Conservation (phyloP, 129 eudicot species). For the Chrysanthemum seticuspe region DNA sequence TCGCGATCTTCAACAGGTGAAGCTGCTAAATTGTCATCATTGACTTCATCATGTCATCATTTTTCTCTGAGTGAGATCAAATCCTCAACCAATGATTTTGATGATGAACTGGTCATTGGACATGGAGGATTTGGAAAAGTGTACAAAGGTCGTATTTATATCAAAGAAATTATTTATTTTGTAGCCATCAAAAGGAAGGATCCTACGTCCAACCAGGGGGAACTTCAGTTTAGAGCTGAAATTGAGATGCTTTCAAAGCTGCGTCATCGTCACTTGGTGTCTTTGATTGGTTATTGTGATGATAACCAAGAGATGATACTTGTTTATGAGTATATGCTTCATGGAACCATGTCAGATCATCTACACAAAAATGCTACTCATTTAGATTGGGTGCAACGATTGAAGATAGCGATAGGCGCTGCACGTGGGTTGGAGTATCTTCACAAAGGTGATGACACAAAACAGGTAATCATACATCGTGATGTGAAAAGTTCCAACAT, state of each 20-base stretch:
- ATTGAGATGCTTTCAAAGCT: constrained; percentile 15
- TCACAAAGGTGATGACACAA: constrained; percentile 8
- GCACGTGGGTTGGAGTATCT: constrained; percentile 17
- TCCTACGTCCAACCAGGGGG: background rate
- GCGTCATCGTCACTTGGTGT: constrained; percentile 18
- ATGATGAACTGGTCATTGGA: too few species aligned
- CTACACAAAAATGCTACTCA: background rate
- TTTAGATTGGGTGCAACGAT: constrained; percentile 12
- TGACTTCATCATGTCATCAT: background rate
- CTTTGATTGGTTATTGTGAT: constrained; percentile 18
- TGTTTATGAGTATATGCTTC: too few species aligned
- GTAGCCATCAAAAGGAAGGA: too few species aligned
- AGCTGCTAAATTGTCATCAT: too few species aligned
- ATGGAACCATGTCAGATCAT: background rate
- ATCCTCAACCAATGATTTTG: background rate
- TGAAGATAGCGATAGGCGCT: constrained; percentile 15
- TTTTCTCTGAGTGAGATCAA: constrained; percentile 19
- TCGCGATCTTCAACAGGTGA: too few species aligned
- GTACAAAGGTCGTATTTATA: too few species aligned
- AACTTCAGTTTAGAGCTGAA: constrained; percentile 16
- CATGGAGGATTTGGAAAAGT: too few species aligned
- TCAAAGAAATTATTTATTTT: too few species aligned
- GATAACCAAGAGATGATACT: too few species aligned
- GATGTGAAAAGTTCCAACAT: constrained; percentile 26
- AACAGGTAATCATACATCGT: constrained; percentile 20